Evolutionary conservation across 495 filamentous ascomycete species (phyloP).

Genomic region (Penicillium paradoxum): DNA sequence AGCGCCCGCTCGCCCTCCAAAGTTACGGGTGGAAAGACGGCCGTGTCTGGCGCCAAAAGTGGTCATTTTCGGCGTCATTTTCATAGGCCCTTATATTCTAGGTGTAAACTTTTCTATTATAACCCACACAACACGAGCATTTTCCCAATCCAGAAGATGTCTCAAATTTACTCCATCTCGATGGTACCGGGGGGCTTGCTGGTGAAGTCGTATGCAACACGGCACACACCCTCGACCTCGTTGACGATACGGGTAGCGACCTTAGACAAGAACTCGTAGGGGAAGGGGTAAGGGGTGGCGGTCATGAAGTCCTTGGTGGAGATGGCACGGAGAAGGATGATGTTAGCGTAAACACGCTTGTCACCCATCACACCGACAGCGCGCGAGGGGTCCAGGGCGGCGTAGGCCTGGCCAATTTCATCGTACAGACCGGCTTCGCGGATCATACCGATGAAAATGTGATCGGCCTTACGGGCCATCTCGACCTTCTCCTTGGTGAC

Average conservation of each 20-base stretch:
- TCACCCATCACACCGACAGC: conserved; percentile 83
- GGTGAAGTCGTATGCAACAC: conserved; percentile 64
- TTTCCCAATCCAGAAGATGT: no score
- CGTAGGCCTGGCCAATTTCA: conserved; percentile 67
- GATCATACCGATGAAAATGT: conserved; percentile 83
- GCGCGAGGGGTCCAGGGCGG: conserved; percentile 54
- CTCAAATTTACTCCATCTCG: conserved; percentile 72
- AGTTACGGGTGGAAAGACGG: not conserved
- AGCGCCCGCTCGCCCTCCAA: not conserved
- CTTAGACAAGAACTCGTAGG: conserved; percentile 28
- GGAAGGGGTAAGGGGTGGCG: conserved; percentile 62
- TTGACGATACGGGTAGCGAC: conserved; percentile 68
- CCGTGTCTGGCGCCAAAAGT: not conserved
- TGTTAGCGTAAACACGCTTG: conserved; percentile 55
- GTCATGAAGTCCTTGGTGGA: conserved; percentile 82
- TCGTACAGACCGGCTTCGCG: conserved; percentile 76
- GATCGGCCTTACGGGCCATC: conserved; percentile 78
- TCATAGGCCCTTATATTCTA: not conserved
- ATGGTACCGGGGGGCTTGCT: conserved; percentile 80
- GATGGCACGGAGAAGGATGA: conserved; percentile 67
- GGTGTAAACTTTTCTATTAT: not conserved
- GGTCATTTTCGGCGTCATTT: not conserved
- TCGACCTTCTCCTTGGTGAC: conserved; percentile 73
- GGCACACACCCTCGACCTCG: conserved; percentile 67
- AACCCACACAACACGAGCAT: no score